Evolutionary conservation across 2,329 filamentous ascomycete genomes (phyloP).

Genomic region (Fusarium redolens): DNA sequence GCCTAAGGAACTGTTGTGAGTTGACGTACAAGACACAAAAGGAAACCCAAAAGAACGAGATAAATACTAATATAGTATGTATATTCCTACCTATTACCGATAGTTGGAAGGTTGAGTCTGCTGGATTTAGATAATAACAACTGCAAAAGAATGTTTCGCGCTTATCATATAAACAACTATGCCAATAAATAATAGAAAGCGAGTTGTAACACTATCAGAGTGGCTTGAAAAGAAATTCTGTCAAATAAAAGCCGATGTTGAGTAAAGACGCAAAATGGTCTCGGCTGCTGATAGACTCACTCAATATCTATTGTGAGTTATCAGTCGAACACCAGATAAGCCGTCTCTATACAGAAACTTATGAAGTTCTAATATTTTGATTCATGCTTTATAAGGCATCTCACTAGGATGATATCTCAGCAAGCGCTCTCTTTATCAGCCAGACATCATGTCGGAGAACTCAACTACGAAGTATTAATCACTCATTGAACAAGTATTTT

Average conservation of each 20-base stretch:
- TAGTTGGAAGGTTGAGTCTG: background rate
- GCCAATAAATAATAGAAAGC: rapidly evolving
- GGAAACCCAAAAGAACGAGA: background rate
- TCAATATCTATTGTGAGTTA: rapidly evolving
- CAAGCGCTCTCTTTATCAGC: background rate
- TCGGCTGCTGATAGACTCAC: background rate
- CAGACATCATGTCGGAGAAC: background rate
- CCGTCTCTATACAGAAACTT: background rate
- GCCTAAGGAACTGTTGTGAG: rapidly evolving
- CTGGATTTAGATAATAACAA: rapidly evolving
- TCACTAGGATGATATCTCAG: rapidly evolving
- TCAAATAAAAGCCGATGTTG: rapidly evolving
- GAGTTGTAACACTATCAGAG: rapidly evolving
- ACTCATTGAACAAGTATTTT: rapidly evolving
- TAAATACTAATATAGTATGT: background rate
- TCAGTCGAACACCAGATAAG: rapidly evolving
- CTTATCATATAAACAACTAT: no score
- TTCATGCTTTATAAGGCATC: rapidly evolving
- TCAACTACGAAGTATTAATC: rapidly evolving
- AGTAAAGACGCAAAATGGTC: rapidly evolving
- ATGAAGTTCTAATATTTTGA: rapidly evolving
- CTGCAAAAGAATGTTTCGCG: no score
- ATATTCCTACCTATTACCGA: rapidly evolving
- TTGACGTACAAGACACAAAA: no score
- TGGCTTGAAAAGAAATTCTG: rapidly evolving